phyloP scores from a whole-genome alignment of 257 asterid species.

The Ophiorrhiza pumila region DNA sequence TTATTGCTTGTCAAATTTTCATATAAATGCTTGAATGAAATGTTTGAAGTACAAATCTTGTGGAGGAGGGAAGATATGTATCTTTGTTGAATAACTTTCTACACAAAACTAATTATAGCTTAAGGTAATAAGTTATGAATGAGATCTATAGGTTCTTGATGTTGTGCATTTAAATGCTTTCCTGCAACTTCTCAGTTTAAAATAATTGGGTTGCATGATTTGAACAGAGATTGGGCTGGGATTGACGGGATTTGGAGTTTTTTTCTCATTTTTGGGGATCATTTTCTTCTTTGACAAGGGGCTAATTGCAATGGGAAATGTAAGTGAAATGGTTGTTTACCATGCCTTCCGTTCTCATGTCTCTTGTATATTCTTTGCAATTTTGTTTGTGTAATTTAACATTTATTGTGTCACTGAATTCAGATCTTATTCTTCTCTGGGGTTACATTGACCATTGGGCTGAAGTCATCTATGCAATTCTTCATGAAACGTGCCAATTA shows the following conservation, averaged over 20 bases:
- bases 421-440: constrained; percentile 98
- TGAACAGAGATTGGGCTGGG: constrained; percentile 92
- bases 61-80: background rate
- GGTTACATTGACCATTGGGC: constrained; percentile 82
- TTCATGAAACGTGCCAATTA: constrained; percentile 81
- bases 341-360: constrained; percentile 13
- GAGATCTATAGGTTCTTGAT: background rate
- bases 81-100: background rate
- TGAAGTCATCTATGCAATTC: constrained; percentile 83
- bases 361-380: constrained; percentile 10
- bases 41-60: background rate
- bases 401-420: constrained; percentile 23
- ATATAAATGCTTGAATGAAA: background rate
- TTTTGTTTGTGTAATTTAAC: constrained; percentile 7
- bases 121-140: background rate
- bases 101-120: background rate
- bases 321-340: constrained; percentile 36
- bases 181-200: constrained; percentile 4
- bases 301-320: constrained; percentile 93
- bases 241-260: constrained; percentile 89
- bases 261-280: constrained; percentile 83
- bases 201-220: constrained; percentile 16
- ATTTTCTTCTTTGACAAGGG: constrained; percentile 91
- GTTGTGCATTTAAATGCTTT: background rate
- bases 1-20: too few species aligned